Evolutionary conservation across 2,329 filamentous ascomycete species (phyloP), one percentile per base, ranked within the genome.

Genomic region (Trichoderma sp.): DNA sequence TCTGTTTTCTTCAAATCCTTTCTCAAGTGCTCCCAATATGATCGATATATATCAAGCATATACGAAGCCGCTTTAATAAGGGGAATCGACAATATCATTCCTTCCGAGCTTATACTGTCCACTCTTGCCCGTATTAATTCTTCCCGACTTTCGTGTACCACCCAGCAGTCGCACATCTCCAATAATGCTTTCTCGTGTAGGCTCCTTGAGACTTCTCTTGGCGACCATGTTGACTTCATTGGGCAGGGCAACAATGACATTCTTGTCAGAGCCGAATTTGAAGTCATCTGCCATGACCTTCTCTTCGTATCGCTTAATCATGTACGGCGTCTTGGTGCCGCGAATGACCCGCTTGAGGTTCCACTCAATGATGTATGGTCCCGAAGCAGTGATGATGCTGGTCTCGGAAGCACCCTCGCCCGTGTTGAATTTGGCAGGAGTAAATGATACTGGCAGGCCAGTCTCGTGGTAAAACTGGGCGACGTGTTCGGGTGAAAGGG

Each of bases 141-240:
- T 81, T 5, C 84, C 84, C 2, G 83, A 82, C 71, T 84, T 81
- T 49, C 86, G 80, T 68, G 78, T 86, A 71, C 81, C 84, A 75
- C 81, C 84, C 76, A 83, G 84, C 56, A 81, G 66, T 63, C 80
- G 78, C 57, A 85, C 80, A 74, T 89, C 80, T 43, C 88, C 85
- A 19, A 92, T 92, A 78, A 99, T 98, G 79, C 94, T 97, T 83
- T 99, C 94, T 47, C 96, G 85, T 0, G 96, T 98, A 1, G 95
- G 94, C 76, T 90, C 90, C 84, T 93, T 93, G 77, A 99, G 87
- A 69, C 89, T 91, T 74, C 91, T 88, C 80, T 95, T 94, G 57
- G 91, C 91, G 14, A 99, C 93, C 94, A 98, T 98, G 80, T 97
- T 96, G 74, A 99, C 96, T 79, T 98, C 94, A 77, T 99, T 97